A percentile compares a stretch with the other conserved stretches of the same genome.
Evolutionary conservation across 352 stramenopile species (phyloP).

Genomic region (Phytophthora macrochlamydospora): DNA sequence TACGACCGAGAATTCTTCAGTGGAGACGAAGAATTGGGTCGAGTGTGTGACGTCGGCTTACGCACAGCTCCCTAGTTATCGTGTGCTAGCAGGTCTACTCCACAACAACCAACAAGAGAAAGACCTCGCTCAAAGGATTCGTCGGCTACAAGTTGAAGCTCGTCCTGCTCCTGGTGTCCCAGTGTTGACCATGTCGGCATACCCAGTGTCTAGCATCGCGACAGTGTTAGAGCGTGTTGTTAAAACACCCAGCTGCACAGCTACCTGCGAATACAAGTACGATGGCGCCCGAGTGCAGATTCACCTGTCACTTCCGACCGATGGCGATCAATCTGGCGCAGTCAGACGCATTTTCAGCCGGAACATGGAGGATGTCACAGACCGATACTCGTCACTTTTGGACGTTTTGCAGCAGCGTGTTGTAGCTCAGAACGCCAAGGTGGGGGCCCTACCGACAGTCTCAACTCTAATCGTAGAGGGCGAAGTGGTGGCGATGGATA

Average conservation of each 20-base stretch:
- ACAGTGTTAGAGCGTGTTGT: conserved; percentile 50
- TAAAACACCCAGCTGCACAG: conserved; percentile 39
- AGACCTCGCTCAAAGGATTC: conserved; percentile 26
- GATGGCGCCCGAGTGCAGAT: conserved; percentile 82
- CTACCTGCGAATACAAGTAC: conserved; percentile 87
- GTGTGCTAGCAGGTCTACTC: conserved; percentile 50
- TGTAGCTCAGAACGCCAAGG: conserved; percentile 4
- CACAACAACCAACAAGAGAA: conserved; percentile 30
- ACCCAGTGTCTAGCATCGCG: conserved; percentile 66
- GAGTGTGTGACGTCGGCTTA: conserved; percentile 72
- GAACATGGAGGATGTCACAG: conserved; percentile 84
- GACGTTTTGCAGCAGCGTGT: conserved; percentile 45
- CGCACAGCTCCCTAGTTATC: conserved; percentile 68
- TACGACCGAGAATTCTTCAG: neutral
- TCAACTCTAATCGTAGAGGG: conserved; percentile 70
- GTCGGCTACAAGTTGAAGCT: conserved; percentile 41
- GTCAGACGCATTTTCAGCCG: conserved; percentile 77
- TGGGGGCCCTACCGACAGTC: conserved; percentile 9
- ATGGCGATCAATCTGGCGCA: neutral
- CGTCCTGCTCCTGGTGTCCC: conserved; percentile 55
- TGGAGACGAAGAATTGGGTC: conserved; percentile 49
- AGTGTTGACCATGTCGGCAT: conserved; percentile 83
- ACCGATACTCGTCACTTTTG: conserved; percentile 66
- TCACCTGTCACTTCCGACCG: conserved; percentile 43
- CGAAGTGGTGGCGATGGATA: conserved; percentile 77